phyloP scores from a whole-genome alignment of 2,329 filamentous ascomycete species.

The Phaeoacremonium minimum region DNA sequence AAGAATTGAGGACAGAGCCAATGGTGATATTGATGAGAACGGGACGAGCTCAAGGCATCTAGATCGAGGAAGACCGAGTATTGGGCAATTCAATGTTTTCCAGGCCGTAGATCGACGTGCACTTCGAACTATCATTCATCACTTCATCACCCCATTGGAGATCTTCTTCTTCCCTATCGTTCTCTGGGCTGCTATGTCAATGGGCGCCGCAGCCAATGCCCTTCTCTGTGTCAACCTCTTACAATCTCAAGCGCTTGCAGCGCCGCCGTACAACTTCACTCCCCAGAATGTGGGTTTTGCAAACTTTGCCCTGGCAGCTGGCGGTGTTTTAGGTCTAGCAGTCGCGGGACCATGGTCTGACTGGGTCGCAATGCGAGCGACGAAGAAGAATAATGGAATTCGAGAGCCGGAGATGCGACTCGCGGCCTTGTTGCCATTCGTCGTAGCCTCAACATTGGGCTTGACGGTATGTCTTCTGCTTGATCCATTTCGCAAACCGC shows the following conservation, averaged over 20 bases:
- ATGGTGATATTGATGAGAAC: not conserved
- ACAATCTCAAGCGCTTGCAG: constrained; percentile 38
- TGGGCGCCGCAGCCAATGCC: not conserved
- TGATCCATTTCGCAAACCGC: too few relatives aligned
- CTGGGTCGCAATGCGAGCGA: constrained; percentile 24
- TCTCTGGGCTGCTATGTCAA: not conserved
- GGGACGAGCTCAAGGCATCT: not conserved
- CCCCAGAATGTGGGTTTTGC: constrained; percentile 34
- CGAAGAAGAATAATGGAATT: constrained; percentile 29
- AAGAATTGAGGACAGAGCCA: not conserved
- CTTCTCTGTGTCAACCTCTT: not conserved
- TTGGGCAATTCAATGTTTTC: not conserved
- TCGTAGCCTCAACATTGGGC: constrained; percentile 17
- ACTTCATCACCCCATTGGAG: not conserved
- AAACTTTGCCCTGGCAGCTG: constrained; percentile 34
- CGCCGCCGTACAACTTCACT: constrained; percentile 33
- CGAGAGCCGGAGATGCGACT: constrained; percentile 34
- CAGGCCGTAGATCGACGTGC: not conserved
- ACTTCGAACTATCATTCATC: not conserved
- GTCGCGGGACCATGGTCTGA: constrained; percentile 30
- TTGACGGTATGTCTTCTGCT: too few relatives aligned
- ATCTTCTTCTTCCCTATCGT: not conserved
- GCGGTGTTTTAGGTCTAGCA: constrained; percentile 24
- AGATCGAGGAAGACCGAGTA: not conserved
- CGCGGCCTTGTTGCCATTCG: constrained; percentile 28